phyloP scores from a whole-genome alignment of 192 early-diverging fungal genomes.

The Entomortierella parvispora region DNA sequence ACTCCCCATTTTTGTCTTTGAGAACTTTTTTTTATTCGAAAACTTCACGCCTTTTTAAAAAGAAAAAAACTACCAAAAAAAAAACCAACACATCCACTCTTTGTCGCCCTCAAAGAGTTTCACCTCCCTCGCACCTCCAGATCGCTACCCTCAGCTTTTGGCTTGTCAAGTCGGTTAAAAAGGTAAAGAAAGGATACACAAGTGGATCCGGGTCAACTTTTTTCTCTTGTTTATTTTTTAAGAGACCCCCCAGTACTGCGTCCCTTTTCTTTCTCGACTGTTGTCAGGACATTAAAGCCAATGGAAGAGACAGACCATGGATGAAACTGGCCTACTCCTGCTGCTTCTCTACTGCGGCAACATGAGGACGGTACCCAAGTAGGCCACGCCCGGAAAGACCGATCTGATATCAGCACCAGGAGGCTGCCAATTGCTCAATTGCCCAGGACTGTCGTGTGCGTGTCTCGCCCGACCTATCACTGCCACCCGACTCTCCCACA shows the following conservation, averaged over 20 bases:
- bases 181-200: slow-evolving; percentile 14
- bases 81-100: background rate
- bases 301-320: too few relatives aligned
- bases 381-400: too few relatives aligned
- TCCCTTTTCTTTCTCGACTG: too few relatives aligned
- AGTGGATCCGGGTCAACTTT: background rate
- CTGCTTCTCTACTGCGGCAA: too few relatives aligned
- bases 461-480: too few relatives aligned
- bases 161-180: slow-evolving; percentile 52
- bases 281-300: too few relatives aligned
- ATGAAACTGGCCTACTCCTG: too few relatives aligned
- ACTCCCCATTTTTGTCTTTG: slow-evolving; percentile 10
- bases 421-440: too few relatives aligned
- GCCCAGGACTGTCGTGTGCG: too few relatives aligned
- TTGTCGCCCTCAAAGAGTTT: background rate
- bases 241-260: background rate
- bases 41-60: slow-evolving; percentile 13
- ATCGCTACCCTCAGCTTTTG: slow-evolving; percentile 26
- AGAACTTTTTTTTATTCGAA: slow-evolving; percentile 17
- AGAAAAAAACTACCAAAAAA: slow-evolving; percentile 12
- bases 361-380: too few relatives aligned
- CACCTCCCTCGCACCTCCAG: background rate
- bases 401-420: too few relatives aligned
- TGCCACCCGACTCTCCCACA: too few relatives aligned
- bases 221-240: background rate